Conservation (phyloP, 768 basidiomycete species). For the Lactarius evosmus region DNA sequence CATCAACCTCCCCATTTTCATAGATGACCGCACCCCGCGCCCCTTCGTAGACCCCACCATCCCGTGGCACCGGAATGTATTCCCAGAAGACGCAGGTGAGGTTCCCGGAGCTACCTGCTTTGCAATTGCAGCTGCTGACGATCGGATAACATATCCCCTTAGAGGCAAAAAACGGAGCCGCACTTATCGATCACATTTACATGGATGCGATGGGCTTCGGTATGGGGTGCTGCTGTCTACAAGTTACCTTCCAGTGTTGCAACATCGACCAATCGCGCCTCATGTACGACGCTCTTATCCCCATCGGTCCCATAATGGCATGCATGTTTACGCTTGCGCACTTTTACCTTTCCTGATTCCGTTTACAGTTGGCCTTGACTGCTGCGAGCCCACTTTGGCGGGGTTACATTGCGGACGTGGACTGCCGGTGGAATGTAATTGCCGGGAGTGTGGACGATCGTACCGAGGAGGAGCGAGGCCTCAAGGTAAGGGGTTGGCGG, state of each 20-base stretch:
- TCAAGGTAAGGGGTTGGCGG: constrained; percentile 51
- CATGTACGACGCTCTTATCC: constrained; percentile 95
- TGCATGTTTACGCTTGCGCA: constrained; percentile 26
- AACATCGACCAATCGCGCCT: constrained; percentile 88
- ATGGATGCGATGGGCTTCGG: constrained; percentile 99
- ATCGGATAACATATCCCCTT: constrained; percentile 19
- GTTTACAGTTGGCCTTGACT: constrained; percentile 77
- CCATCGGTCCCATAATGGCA: constrained; percentile 93
- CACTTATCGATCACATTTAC: constrained; percentile 88
- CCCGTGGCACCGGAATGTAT: constrained; percentile 79
- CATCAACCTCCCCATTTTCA: constrained; percentile 90
- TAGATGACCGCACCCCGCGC: constrained; percentile 81
- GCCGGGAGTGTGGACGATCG: constrained; percentile 98
- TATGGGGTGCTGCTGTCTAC: constrained; percentile 98
- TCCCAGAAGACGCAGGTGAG: constrained; percentile 80
- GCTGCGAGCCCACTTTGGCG: constrained; percentile 95
- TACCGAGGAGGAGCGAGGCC: constrained; percentile 89
- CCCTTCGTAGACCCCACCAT: constrained; percentile 94
- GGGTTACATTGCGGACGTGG: constrained; percentile 93
- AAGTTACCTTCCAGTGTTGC: constrained; percentile 96
- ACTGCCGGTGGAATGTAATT: constrained; percentile 98
- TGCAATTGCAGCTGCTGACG: constrained; percentile 4
- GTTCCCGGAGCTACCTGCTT: neutral
- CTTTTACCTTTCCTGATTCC: neutral
- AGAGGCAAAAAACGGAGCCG: constrained; percentile 91